Evolutionary conservation across 192 early-diverging fungal species (phyloP), one percentile per base, ranked within the genome.

Genomic region (Gonapodya prolifera): DNA sequence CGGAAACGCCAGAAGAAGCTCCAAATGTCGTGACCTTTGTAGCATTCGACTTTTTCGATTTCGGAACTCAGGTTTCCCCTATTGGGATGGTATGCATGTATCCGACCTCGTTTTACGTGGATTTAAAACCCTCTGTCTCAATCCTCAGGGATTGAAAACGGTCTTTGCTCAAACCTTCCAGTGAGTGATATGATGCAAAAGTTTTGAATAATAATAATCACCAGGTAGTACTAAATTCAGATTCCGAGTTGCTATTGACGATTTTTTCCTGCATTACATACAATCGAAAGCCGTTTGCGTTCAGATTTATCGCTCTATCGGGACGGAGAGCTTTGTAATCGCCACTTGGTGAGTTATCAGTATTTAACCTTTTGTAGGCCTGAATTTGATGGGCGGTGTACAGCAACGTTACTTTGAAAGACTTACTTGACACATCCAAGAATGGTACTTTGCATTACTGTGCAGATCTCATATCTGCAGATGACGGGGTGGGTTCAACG

Each of bases 41-140:
- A 1, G 80, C 80, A 69, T 86, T 84, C 75, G 88, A 89, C 77
- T 89, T 89, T 76, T 89, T 83, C 74, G 88, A 89, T 34, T 88
- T 87, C 79, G 88, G 89, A 77, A 87, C 87, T 1, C 77, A 80
- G 33, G 80, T 85, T 16, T 80, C 84, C 0, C 83, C 83, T 16
- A 75, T 89, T 35, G 85, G 83, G 17, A 31, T 81, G n/a, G n/a
- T n/a, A n/a, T n/a, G n/a, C n/a, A n/a, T n/a, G n/a, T n/a, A n/a
- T n/a, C n/a, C n/a, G n/a, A n/a, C n/a, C n/a, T n/a, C n/a, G n/a
- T n/a, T n/a, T n/a, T n/a, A n/a, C n/a, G n/a, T 8, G 84, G 86
- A 29, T 36, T 80, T 17, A 78, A 75, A 30, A 84, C 87, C 1
- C 34, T 75, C 2, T 89, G 74, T 74, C 80, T 84, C 77, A 78